These are phyloP conservation scores for Amanita brunnescens DNA, from an alignment of 768 basidiomycete species.

Conservation along the genomic window DNA sequence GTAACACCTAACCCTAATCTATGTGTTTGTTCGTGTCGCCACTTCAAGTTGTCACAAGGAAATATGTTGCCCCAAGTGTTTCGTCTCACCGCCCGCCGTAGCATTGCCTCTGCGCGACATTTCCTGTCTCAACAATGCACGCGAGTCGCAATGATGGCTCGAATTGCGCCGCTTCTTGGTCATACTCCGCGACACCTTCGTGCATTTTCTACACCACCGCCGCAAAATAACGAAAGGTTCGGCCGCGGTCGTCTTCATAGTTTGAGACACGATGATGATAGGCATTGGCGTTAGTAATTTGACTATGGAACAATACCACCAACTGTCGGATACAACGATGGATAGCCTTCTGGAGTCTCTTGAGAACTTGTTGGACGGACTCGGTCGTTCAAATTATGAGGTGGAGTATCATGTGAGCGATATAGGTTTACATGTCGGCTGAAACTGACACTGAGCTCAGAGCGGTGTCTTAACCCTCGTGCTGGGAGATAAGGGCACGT, in stretches of 20 bases:
- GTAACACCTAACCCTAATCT: conserved; percentile 20
- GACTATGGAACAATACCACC: conserved; percentile 60
- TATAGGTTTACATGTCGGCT: conserved; percentile 4
- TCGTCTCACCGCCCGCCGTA: conserved; percentile 19
- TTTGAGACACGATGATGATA: neutral
- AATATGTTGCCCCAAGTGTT: conserved; percentile 21
- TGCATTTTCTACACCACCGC: conserved; percentile 42
- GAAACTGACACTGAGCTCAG: conserved; percentile 27
- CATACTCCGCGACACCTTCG: conserved; percentile 16
- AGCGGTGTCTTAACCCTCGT: conserved; percentile 85
- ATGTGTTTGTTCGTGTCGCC: conserved; percentile 4
- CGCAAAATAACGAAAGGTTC: conserved; percentile 47
- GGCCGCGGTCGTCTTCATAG: conserved; percentile 3
- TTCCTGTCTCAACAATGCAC: conserved; percentile 12
- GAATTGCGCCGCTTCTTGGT: neutral
- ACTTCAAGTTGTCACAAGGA: too few species aligned
- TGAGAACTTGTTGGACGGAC: conserved; percentile 60
- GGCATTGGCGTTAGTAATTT: conserved; percentile 26
- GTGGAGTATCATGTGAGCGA: conserved; percentile 79
- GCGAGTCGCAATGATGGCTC: neutral
- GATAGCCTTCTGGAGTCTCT: conserved; percentile 62
- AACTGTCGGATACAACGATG: conserved; percentile 71
- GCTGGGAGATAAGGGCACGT: conserved; percentile 72
- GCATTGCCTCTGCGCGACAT: conserved; percentile 13
- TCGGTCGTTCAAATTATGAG: conserved; percentile 52